Evolutionary conservation across 176 grass and related monocot species (phyloP), one percentile per base, ranked within the genome.

Genomic region (maize (Zea mays)): DNA sequence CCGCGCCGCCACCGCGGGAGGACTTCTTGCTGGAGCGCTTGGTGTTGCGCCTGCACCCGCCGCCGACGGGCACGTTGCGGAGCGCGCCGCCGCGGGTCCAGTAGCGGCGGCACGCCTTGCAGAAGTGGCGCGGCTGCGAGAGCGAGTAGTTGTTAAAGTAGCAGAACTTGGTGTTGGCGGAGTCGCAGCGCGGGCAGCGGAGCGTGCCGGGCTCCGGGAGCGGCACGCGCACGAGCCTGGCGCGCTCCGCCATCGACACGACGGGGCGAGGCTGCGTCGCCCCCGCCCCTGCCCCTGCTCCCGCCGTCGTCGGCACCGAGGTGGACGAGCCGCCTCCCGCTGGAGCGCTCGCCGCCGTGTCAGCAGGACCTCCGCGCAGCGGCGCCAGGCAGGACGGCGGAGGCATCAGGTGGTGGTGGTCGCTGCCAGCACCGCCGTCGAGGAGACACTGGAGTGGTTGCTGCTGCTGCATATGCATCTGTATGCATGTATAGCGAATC

Each of bases 141-240:
- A 99, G 88, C 10, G 96, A 99, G 84, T 99, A 99, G 87, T 99
- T 99, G 83, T 99, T 99, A 90, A 90, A 99, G 90, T 99, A 99
- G 82, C 96, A 99, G 76, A 99, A 99, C 72, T 99, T 99, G 83
- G 96, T 99, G 81, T 99, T 95, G 41, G 87, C 21, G n/a, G 96
- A 99, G 74, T 99, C 92, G 70, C 96, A 99, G 52, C 96, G 96
- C 39, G 96, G 96, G 71, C 96, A 96, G 51, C 88, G 88, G 10
- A 99, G 96, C 38, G 88, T 88, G 65, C 86, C 79, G 15, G 90
- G 90, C 69, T 99, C 96, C 71, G 92, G 96, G 0, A 86, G 87
- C 4, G 96, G 90, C 43, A 99, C 83, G 74, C 93, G 93, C 13
- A 90, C 96, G 0, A 99, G 62, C 13, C 96, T 83, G 4, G 96